Base-by-base conservation (phyloP, 306 rosid species). In the Gillenia trifoliata region DNA sequence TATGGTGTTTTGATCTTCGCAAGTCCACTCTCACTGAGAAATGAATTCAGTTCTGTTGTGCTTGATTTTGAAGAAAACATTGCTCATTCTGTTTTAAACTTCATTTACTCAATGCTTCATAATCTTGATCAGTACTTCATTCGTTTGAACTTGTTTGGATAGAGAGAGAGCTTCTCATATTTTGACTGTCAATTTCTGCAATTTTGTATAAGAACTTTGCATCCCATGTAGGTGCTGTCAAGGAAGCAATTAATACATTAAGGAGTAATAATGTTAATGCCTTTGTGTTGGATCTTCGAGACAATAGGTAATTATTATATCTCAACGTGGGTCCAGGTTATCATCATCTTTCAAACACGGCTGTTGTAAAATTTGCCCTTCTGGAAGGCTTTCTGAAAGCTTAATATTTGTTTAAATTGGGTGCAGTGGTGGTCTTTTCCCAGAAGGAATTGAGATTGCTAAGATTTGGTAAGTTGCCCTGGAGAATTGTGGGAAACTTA, bases 391-490 rank as follows among this genome's bases (percentile, higher is more conserved):
- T 81, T 88, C 89, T 88, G 85, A 86, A 78, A 76, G 78, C 71
- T 68, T 75, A 70, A 76, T 55, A 47, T 85, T 90, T 84, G 76
- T 72, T 77, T 84, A 68, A 74, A 40, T 86, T 90, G 85, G 84
- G 77, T 85, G 89, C 97, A 94, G 99, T 64, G 99, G 99, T 69
- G 99, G 99, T 71, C 95, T 92, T 77, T 94, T 94, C 80, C 99
- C 99, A 0, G 98, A 94, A 86, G 99, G 97, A 85, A 91, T 92
- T 70, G 96, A 92, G 92, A 92, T 84, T 83, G 99, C 99, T 57
- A 94, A 94, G 83, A 79, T 94, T 63, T 94, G 99, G 99, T 94
- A 81, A 93, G 93, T 83, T 70, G 52, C 40, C 68, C 66, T 68
- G 71, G 34, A 77, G 72, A 64, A 65, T 72, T 68, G 23, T 76